Percentiles rank a stretch among this genome's conserved stretches.
Evolutionary conservation across 164 flowering plant genomes (phyloP).

Genomic region (Platanus orientalis): DNA sequence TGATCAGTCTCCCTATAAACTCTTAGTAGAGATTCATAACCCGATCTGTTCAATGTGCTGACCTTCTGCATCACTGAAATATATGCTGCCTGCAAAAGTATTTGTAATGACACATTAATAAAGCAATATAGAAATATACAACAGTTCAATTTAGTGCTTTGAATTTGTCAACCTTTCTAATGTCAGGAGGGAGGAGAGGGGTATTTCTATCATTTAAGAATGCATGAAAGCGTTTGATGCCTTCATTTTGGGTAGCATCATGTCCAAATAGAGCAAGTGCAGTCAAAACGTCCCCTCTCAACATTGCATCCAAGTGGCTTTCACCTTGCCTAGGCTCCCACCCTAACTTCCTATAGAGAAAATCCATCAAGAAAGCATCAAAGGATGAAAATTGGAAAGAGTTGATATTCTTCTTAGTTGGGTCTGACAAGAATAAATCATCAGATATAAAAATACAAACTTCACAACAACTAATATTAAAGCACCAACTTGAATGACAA

Average conservation of each 20-base stretch:
- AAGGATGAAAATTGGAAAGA: constrained; percentile 5
- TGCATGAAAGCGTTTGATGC: constrained; percentile 60
- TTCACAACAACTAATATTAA: too few relatives aligned
- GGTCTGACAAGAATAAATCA: too few relatives aligned
- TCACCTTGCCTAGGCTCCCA: constrained; percentile 86
- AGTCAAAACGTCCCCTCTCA: constrained; percentile 86
- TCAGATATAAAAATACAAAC: too few relatives aligned
- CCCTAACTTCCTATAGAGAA: constrained; percentile 66
- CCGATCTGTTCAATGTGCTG: constrained; percentile 56
- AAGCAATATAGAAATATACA: not conserved
- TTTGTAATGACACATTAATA: not conserved
- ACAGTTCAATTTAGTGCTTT: not conserved
- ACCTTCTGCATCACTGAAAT: constrained; percentile 76
- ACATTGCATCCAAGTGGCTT: constrained; percentile 86
- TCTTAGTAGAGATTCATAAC: constrained; percentile 73
- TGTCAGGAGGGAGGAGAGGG: constrained; percentile 81
- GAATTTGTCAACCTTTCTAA: constrained; percentile 52
- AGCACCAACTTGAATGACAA: too few relatives aligned
- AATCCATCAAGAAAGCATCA: too few relatives aligned
- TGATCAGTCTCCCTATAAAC: constrained; percentile 86
- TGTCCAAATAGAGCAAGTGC: constrained; percentile 81
- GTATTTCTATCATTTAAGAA: constrained; percentile 76
- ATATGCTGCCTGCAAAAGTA: constrained; percentile 73
- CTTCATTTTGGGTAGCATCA: constrained; percentile 62
- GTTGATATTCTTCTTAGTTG: not conserved